Evolutionary conservation across 352 stramenopile species (phyloP).

Genomic region (Peronosclerospora sorghi): DNA sequence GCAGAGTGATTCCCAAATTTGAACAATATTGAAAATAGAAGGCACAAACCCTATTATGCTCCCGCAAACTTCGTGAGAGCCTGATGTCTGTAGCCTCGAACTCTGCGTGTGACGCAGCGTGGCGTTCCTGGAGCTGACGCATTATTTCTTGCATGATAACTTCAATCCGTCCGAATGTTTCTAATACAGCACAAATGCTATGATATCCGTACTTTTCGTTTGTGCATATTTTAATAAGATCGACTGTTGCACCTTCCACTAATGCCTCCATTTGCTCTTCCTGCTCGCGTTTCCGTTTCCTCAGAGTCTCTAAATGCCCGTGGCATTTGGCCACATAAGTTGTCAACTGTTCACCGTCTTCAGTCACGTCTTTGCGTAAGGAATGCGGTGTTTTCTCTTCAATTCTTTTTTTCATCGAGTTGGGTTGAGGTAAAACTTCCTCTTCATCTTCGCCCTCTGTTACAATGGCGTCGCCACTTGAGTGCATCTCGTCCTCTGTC

Average conservation of each 20-base stretch:
- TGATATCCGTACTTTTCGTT: neutral
- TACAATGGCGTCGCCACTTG: constrained; percentile 18
- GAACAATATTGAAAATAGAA: neutral
- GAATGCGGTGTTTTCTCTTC: neutral
- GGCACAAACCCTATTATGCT: constrained; percentile 25
- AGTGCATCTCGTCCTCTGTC: constrained; percentile 12
- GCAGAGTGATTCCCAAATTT: neutral
- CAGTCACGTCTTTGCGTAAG: neutral
- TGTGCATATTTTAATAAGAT: neutral
- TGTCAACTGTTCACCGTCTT: constrained; percentile 17
- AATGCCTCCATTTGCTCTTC: constrained; percentile 42
- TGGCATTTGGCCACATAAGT: constrained; percentile 37
- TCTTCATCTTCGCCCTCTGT: constrained; percentile 26
- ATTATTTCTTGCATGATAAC: constrained; percentile 33
- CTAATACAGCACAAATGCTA: constrained; percentile 6
- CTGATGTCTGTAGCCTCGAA: constrained; percentile 24
- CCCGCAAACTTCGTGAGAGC: constrained; percentile 16
- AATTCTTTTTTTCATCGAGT: constrained; percentile 1
- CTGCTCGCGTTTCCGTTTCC: constrained; percentile 44
- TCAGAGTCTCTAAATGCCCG: constrained; percentile 22
- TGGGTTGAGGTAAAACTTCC: constrained; percentile 11
- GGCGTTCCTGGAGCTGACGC: constrained; percentile 23
- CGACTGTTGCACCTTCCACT: constrained; percentile 26
- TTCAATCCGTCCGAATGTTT: constrained; percentile 34
- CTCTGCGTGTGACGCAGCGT: constrained; percentile 21